Base-by-base conservation (phyloP, 106 monocot genomes). In the Triglochin maritima region DNA sequence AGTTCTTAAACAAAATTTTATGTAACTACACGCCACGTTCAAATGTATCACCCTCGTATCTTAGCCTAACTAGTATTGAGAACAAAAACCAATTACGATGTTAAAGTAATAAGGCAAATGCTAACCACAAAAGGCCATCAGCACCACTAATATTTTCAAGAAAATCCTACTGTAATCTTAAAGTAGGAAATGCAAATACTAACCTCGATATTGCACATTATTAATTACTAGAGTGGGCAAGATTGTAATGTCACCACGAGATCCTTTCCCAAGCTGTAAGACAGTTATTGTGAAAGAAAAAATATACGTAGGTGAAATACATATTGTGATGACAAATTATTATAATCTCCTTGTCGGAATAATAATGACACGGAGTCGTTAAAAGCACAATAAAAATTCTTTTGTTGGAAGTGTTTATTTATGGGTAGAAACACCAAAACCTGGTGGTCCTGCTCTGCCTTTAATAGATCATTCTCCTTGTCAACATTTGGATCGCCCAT, bases 161-260 rank as follows among this genome's bases (percentile, higher is more conserved):
- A 12, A 53, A 53, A 53, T 53, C 12, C 10, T 2, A 29, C 29
- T 29, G 29, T 29, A 29, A 29, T 29, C 29, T 29, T 29, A 29
- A 29, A 29, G 29, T 29, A 29, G 29, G 29, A 29, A 29, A 29
- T 29, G 29, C 29, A 29, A 29, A 29, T 29, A 69, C 79, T 53
- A 71, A 94, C 94, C 94, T 81, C 94, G 79, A 69, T 94, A 94
- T 47, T 94, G 94, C 45, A 84, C 78, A 59, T 89, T 69, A 56
- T 94, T 94, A 60, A 94, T 85, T 50, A 94, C 81, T 46, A 94
- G 62, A 41, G 94, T 94, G 15, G 94, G 94, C 74, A 94, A 80
- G 72, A 94, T 89, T 16, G 89, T 89, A 16, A 94, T 89, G 76
- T 94, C 94, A 58, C 94, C 79, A 43, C 94, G 89, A 45, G 75